phyloP scores from a whole-genome alignment of 306 rosid species.

The Mimosa pudica region DNA sequence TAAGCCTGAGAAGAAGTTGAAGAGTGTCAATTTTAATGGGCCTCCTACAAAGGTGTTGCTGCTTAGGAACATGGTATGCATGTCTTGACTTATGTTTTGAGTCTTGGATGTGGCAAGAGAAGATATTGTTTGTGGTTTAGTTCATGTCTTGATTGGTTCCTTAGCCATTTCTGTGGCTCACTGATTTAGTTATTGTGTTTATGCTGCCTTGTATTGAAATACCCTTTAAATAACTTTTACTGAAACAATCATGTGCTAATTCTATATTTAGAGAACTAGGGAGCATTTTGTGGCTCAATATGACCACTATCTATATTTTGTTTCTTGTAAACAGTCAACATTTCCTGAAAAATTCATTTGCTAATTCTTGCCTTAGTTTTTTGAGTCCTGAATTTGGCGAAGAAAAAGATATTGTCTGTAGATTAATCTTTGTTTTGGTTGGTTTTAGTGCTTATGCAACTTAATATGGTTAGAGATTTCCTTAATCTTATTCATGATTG shows the following conservation, averaged over 20 bases:
- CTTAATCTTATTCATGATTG: background rate
- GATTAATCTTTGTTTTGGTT: background rate
- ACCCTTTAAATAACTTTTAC: background rate
- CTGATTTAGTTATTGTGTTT: slow-evolving; percentile 5
- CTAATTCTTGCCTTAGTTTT: no score
- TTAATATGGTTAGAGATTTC: slow-evolving; percentile 6
- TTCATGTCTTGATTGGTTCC: slow-evolving; percentile 4
- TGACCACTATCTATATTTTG: background rate
- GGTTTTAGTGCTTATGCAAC: slow-evolving; percentile 9
- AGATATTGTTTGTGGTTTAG: background rate
- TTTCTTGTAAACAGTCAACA: background rate
- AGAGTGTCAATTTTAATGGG: slow-evolving; percentile 77
- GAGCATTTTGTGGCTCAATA: background rate
- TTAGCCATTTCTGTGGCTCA: slow-evolving; percentile 8
- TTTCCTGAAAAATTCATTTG: no score
- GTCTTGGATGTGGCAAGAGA: background rate
- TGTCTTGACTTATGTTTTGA: background rate
- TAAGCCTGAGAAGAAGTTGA: slow-evolving; percentile 73
- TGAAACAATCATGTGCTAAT: background rate
- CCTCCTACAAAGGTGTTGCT: slow-evolving; percentile 82
- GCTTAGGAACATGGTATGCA: slow-evolving; percentile 91
- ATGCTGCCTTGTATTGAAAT: background rate
- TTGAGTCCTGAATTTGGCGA: no score
- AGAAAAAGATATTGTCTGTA: background rate
- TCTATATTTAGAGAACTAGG: background rate